A percentile compares a stretch with the other conserved stretches of the same genome.
These are phyloP conservation scores for Chlorella vulgaris DNA, from an alignment of 139 green algal species.

Conservation along the genomic window DNA sequence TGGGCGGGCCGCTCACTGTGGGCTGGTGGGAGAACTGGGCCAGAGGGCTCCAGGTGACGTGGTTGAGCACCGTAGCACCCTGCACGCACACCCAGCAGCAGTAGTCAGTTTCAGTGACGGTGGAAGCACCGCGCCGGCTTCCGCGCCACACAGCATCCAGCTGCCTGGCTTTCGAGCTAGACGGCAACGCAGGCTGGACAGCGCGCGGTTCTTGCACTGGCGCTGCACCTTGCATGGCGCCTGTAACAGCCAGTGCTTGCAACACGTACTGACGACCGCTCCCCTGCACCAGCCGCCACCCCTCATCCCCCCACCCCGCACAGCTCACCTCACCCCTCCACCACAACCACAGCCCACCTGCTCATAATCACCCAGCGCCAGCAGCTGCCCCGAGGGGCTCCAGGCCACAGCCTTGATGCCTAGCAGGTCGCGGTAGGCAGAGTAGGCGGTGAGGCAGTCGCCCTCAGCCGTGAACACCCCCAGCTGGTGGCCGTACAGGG, in stretches of 20 bases:
- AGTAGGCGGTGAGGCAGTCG: constrained; percentile 42
- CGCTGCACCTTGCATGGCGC: no score
- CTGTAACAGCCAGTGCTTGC: no score
- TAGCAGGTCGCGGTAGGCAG: constrained; percentile 58
- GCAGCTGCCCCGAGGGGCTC: constrained; percentile 69
- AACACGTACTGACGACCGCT: no score
- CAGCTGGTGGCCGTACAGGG: constrained; percentile 59
- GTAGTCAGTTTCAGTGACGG: no score
- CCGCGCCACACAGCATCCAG: no score
- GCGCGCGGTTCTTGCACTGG: no score
- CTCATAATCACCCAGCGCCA: constrained; percentile 80
- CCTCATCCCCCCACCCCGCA: no score
- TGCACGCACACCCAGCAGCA: constrained; percentile 34
- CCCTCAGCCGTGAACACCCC: constrained; percentile 46
- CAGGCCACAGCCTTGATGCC: constrained; percentile 68
- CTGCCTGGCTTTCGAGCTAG: no score
- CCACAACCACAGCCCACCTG: constrained; percentile 40
- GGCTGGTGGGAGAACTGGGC: constrained; percentile 60
- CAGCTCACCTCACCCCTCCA: not conserved
- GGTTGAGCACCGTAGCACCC: constrained; percentile 69
- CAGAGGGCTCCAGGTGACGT: constrained; percentile 76
- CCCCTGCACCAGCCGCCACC: no score
- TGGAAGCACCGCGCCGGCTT: no score
- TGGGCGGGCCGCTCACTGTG: constrained; percentile 40
- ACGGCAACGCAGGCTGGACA: no score